Percentiles rank a stretch among this genome's conserved stretches.
These are phyloP conservation scores for Gautieria morchelliformis DNA, from an alignment of 768 basidiomycete genomes.

Conservation along the genomic window DNA sequence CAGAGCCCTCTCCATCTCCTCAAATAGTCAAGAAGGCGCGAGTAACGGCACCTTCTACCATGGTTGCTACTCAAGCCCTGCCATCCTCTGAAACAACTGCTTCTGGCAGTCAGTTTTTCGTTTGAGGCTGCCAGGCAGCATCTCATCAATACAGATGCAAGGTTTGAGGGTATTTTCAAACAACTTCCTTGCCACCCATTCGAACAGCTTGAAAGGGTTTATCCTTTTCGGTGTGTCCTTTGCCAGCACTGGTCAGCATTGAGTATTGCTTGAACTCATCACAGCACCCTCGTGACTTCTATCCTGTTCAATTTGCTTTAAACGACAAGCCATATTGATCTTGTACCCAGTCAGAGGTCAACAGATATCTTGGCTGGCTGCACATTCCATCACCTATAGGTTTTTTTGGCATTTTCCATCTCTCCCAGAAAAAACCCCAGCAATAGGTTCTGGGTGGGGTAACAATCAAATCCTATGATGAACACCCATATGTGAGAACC, in stretches of 20 bases:
- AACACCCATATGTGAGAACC: no score
- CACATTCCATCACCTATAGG: slow-evolving; percentile 69
- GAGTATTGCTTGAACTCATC: slow-evolving; percentile 36
- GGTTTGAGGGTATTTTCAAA: slow-evolving; percentile 63
- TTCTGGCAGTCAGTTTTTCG: slow-evolving; percentile 72
- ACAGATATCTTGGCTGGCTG: slow-evolving; percentile 83
- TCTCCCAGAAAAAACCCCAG: slow-evolving; percentile 56
- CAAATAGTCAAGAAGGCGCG: not conserved
- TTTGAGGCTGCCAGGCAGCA: slow-evolving; percentile 69
- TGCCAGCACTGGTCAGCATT: slow-evolving; percentile 23
- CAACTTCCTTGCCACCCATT: slow-evolving; percentile 68
- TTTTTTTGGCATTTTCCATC: slow-evolving; percentile 64
- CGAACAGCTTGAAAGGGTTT: slow-evolving; percentile 61
- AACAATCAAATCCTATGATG: no score
- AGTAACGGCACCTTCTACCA: not conserved
- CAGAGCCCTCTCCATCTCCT: not conserved
- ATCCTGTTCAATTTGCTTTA: not conserved
- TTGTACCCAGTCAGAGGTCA: slow-evolving; percentile 41
- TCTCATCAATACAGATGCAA: slow-evolving; percentile 52
- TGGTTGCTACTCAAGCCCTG: not conserved
- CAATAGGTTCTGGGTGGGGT: slow-evolving; percentile 4
- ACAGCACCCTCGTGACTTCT: slow-evolving; percentile 1
- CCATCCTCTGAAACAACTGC: slow-evolving; percentile 19
- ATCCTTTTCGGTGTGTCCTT: slow-evolving; percentile 64
- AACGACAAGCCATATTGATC: not conserved